phyloP scores from a whole-genome alignment of 225 moss, liverwort and hornwort genomes.

The Polytrichum commune region DNA sequence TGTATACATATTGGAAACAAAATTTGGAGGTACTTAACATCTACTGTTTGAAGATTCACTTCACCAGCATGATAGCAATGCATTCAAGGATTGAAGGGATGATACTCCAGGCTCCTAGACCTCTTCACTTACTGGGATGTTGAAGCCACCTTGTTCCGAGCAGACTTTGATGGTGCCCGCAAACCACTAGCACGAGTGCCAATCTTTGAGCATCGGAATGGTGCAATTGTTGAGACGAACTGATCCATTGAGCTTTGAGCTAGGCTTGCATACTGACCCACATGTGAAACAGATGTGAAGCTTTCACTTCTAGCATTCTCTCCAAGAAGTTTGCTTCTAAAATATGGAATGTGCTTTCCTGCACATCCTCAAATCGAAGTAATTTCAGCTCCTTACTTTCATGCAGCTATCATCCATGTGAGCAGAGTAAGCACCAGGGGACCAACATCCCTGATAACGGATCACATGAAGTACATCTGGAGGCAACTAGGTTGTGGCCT shows the following conservation, averaged over 20 bases:
- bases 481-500: no score
- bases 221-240: slow-evolving; percentile 53
- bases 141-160: slow-evolving; percentile 20
- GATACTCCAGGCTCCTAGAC: background rate
- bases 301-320: slow-evolving; percentile 33
- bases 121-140: slow-evolving; percentile 27
- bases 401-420: no score
- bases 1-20: no score
- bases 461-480: no score
- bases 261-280: slow-evolving; percentile 52
- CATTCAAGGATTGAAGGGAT: no score
- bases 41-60: no score
- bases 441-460: no score
- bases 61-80: no score
- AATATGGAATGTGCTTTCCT: slow-evolving; percentile 56
- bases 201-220: slow-evolving; percentile 35
- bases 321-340: slow-evolving; percentile 47
- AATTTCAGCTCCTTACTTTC: no score
- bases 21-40: no score
- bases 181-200: slow-evolving; percentile 29
- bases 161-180: slow-evolving; percentile 37
- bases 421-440: no score
- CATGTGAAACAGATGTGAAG: slow-evolving; percentile 51
- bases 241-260: slow-evolving; percentile 68
- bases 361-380: slow-evolving; percentile 3